Evolutionary conservation across 768 basidiomycete genomes (phyloP), one percentile per base, ranked within the genome.

Genomic region (Pluteus cervinus): DNA sequence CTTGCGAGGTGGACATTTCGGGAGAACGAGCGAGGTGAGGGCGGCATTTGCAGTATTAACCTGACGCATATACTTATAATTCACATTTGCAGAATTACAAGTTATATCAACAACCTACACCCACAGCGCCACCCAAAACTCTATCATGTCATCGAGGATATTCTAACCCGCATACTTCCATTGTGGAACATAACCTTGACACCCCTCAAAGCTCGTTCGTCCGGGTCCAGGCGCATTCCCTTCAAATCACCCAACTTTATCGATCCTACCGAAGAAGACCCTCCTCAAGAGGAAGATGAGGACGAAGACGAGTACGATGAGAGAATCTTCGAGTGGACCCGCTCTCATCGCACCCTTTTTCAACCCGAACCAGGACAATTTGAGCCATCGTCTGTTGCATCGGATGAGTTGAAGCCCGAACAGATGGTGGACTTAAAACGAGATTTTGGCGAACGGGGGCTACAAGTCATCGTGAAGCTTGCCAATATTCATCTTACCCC

Each of bases 81-180:
- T n/a, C n/a, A 8, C 11, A 14, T 28, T 7, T 35, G 15, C 33
- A 52, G 52, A 29, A 54, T 57, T 17, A 42, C 45, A 18, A 55
- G 56, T 12, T 68, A 68, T 43, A 65, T 68, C 46, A 66, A 68
- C 42, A 65, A 63, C 28, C 52, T 68, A 4, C 54, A 64, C 37
- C 65, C 62, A 5, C 35, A 46, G 10, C 29, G 43, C 7, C 47
- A 49, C 33, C 15, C 15, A 29, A 31, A 46, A 22, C 50, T 63
- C 6, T 57, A 57, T 43, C 12, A 20, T 26, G 38, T 49, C 24
- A 43, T 63, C 21, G 53, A 58, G 25, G 25, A 54, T 24, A 31
- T 58, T 22, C 50, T 62, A 25, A 41, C 36, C 1, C 29, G 33
- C 6, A 49, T 51, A 23, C 48, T 63, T 22, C 60, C 61, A 3